Evolutionary conservation across 306 rosid species (phyloP).

Genomic region (Alnus glutinosa): DNA sequence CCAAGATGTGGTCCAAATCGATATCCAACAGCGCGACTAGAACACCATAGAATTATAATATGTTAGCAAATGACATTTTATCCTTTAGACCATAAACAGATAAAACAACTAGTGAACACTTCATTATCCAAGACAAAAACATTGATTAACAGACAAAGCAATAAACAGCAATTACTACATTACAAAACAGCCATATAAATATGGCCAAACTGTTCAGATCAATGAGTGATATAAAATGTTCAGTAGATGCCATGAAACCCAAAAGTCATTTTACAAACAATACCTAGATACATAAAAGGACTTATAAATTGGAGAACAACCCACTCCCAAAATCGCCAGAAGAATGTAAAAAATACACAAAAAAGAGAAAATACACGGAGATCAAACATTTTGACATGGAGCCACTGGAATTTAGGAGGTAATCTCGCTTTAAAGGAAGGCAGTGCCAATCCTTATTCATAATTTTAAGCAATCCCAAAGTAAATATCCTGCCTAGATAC

Average conservation of each 20-base stretch:
- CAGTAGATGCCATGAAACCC: background rate
- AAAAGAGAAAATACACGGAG: no score
- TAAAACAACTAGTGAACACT: background rate
- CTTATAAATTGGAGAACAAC: no score
- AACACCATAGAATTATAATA: slow-evolving; percentile 34
- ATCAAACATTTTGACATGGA: no score
- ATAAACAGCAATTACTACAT: background rate
- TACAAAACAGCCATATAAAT: background rate
- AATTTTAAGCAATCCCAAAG: background rate
- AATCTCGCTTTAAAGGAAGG: background rate
- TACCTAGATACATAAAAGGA: no score
- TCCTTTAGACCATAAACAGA: background rate
- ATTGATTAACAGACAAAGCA: background rate
- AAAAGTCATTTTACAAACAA: no score
- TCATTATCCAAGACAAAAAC: background rate
- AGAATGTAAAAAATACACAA: no score
- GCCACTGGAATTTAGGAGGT: background rate
- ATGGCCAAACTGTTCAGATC: background rate
- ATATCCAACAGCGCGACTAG: slow-evolving; percentile 97
- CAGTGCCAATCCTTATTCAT: background rate
- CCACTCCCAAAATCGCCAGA: no score
- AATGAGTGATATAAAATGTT: background rate
- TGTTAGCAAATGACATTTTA: slow-evolving; percentile 15
- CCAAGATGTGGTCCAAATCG: slow-evolving; percentile 95
- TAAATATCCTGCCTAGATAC: background rate